phyloP scores from a whole-genome alignment of 345 rosid genomes.

The Citrus mangshanensis region DNA sequence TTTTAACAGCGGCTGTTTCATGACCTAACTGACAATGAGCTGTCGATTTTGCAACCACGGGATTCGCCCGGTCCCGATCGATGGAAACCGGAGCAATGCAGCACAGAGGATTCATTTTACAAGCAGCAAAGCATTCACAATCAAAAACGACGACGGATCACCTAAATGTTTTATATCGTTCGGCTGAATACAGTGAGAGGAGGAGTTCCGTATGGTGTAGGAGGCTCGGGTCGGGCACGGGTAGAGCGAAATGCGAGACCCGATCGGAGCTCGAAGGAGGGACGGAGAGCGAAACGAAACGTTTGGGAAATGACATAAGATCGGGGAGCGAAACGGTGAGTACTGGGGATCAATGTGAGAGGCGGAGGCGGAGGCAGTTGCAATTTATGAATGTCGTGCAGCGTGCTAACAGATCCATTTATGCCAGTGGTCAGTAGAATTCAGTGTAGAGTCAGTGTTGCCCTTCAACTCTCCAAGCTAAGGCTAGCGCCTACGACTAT shows the following conservation, averaged over 20 bases:
- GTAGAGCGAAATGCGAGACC: conserved; percentile 20
- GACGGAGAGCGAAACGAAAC: conserved; percentile 15
- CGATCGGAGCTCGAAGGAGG: conserved; percentile 41
- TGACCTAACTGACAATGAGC: conserved; percentile 42
- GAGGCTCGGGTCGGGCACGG: conserved; percentile 14
- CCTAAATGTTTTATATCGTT: neutral
- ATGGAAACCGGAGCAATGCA: conserved; percentile 99
- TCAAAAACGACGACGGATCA: conserved; percentile 1
- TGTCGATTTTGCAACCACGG: conserved; percentile 54
- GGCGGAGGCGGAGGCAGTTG: conserved; percentile 8
- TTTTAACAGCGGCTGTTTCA: conserved; percentile 28
- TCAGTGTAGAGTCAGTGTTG: conserved; percentile 41
- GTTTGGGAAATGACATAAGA: conserved; percentile 42
- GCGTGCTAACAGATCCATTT: conserved; percentile 51
- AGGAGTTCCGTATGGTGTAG: conserved; percentile 9
- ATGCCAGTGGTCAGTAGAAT: conserved; percentile 50
- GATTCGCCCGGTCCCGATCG: conserved; percentile 76
- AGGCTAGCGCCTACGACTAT: conserved; percentile 1
- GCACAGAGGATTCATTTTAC: conserved; percentile 92
- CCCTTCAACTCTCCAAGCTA: conserved; percentile 13
- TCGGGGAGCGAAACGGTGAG: conserved; percentile 9
- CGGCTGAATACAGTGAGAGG: neutral
- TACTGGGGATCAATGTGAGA: neutral
- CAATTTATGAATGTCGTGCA: conserved; percentile 31
- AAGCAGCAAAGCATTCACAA: conserved; percentile 8